These are phyloP conservation scores for Lipomyces anomalus DNA, from an alignment of 805 yeast genomes.

Conservation along the genomic window DNA sequence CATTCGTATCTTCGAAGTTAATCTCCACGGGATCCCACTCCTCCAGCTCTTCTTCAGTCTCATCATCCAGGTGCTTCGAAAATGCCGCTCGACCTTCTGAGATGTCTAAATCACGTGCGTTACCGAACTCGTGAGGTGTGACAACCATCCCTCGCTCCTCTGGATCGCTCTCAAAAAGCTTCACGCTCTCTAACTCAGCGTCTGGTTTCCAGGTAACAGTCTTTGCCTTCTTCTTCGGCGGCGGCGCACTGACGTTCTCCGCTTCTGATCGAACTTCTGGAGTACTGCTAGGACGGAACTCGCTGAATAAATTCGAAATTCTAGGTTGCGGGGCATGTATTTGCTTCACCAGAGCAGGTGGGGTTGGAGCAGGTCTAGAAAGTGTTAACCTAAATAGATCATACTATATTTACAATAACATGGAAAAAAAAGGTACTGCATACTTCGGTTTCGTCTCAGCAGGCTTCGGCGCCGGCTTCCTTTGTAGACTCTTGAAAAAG, in stretches of 20 bases:
- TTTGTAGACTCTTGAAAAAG: slow-evolving; percentile 19
- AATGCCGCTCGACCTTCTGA: slow-evolving; percentile 21
- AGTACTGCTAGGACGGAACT: neutral
- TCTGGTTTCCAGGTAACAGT: slow-evolving; percentile 33
- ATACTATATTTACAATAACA: neutral
- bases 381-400: neutral
- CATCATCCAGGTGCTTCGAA: slow-evolving; percentile 6
- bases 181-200: slow-evolving; percentile 30
- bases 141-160: slow-evolving; percentile 15
- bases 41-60: slow-evolving; percentile 23
- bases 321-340: slow-evolving; percentile 6
- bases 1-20: slow-evolving; percentile 11
- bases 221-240: slow-evolving; percentile 24
- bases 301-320: slow-evolving; percentile 3
- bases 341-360: too few species aligned
- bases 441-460: slow-evolving; percentile 3
- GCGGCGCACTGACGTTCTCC: slow-evolving; percentile 2
- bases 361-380: slow-evolving; percentile 5
- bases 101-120: slow-evolving; percentile 22
- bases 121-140: slow-evolving; percentile 15
- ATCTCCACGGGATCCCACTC: slow-evolving; percentile 16
- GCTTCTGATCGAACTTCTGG: slow-evolving; percentile 4
- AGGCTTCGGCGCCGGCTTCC: slow-evolving; percentile 5
- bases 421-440: neutral
- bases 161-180: slow-evolving; percentile 29